These are phyloP conservation scores for Cardiosporidium cionae DNA, from an alignment of 169 alveolate genomes.

Conservation along the genomic window DNA sequence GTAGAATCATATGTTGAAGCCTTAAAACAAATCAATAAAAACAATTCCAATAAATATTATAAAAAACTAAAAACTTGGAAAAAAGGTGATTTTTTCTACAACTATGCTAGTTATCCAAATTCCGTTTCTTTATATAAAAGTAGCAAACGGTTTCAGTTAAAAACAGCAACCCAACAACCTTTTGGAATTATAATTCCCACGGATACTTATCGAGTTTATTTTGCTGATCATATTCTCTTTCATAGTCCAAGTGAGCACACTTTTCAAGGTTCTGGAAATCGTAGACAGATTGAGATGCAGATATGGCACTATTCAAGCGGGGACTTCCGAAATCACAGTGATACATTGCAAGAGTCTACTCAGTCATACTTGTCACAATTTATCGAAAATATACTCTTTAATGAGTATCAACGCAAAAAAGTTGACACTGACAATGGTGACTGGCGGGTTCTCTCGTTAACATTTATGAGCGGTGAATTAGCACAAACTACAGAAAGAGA, in stretches of 20 bases:
- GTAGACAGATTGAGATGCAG: slow-evolving; percentile 70
- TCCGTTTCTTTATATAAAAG: slow-evolving; percentile 48
- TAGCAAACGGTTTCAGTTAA: slow-evolving; percentile 54
- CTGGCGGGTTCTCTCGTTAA: slow-evolving; percentile 66
- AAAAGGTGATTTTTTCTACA: slow-evolving; percentile 61
- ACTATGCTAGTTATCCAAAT: slow-evolving; percentile 50
- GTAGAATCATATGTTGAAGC: slow-evolving; percentile 43
- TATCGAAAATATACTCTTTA: neutral
- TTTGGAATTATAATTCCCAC: slow-evolving; percentile 64
- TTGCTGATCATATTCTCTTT: slow-evolving; percentile 61
- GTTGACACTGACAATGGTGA: slow-evolving; percentile 30
- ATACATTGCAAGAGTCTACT: slow-evolving; percentile 21
- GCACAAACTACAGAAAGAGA: slow-evolving; percentile 51
- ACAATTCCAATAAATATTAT: slow-evolving; percentile 9
- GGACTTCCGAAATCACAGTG: too few relatives aligned
- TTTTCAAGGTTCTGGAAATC: slow-evolving; percentile 66
- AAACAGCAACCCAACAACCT: slow-evolving; percentile 50
- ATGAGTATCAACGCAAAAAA: neutral
- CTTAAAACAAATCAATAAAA: slow-evolving; percentile 35
- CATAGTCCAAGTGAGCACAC: slow-evolving; percentile 77
- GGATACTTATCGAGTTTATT: slow-evolving; percentile 57
- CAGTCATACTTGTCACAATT: neutral
- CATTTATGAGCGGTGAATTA: slow-evolving; percentile 71
- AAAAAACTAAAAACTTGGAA: slow-evolving; percentile 49
- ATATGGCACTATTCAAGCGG: slow-evolving; percentile 66